These are phyloP conservation scores for Wickerhamomyces mucosus DNA, from an alignment of 805 yeast species.

Conservation along the genomic window DNA sequence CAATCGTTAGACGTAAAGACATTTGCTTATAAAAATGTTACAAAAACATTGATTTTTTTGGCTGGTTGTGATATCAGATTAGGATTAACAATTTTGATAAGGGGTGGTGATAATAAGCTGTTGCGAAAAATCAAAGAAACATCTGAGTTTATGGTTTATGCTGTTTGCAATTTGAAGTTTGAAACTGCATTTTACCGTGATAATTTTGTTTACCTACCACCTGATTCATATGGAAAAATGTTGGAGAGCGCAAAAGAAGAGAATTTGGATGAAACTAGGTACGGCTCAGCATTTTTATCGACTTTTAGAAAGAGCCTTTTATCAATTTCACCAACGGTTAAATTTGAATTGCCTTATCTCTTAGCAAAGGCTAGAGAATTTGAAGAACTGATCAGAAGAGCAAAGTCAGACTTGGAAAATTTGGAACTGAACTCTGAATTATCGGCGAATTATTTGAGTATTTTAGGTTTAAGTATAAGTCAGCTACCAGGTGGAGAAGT, in stretches of 20 bases:
- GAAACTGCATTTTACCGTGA: constrained; percentile 72
- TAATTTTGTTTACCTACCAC: constrained; percentile 46
- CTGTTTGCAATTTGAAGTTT: constrained; percentile 65
- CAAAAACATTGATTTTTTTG: constrained; percentile 70
- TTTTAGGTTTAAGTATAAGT: constrained; percentile 17
- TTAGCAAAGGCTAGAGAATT: constrained; percentile 44
- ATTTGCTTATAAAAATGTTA: constrained; percentile 42
- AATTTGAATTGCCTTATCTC: constrained; percentile 60
- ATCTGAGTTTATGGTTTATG: constrained; percentile 70
- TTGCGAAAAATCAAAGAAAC: constrained; percentile 67
- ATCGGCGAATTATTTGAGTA: constrained; percentile 14
- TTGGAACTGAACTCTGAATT: constrained; percentile 9
- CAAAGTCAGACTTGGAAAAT: constrained; percentile 17
- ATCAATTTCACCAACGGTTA: constrained; percentile 81
- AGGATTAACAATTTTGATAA: constrained; percentile 80
- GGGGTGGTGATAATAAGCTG: constrained; percentile 63
- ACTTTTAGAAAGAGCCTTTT: constrained; percentile 42
- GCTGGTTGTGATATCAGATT: constrained; percentile 63
- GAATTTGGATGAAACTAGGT: constrained; percentile 17
- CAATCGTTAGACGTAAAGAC: constrained; percentile 60
- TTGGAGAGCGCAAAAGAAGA: constrained; percentile 9
- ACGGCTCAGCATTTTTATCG: constrained; percentile 28
- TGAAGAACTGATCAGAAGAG: constrained; percentile 28
- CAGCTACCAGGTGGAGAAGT: constrained; percentile 10
- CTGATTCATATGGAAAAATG: constrained; percentile 24